Conservation (phyloP, 345 rosid genomes). For the Syzygium aqueum region DNA sequence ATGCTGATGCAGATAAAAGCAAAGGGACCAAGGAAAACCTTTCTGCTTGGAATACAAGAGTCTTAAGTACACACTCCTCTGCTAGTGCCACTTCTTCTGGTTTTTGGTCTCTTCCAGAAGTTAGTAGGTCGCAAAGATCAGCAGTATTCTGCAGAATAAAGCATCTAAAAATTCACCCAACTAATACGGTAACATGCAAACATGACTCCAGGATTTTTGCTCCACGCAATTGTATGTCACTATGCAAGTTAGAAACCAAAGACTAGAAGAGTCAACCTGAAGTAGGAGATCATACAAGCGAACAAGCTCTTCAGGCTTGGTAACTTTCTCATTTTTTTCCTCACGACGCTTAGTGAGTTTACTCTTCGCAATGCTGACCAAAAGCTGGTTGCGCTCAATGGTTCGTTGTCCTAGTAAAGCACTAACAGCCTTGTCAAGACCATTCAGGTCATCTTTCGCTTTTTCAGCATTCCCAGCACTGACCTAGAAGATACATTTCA, state of each 20-base stretch:
- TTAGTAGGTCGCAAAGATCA: conserved; percentile 94
- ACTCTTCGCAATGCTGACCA: conserved; percentile 86
- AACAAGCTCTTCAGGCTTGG: conserved; percentile 98
- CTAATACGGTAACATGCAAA: neutral
- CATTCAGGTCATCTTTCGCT: conserved; percentile 87
- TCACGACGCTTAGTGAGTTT: conserved; percentile 72
- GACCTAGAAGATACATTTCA: conserved; percentile 32
- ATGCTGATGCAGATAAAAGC: neutral
- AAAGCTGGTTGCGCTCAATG: conserved; percentile 83
- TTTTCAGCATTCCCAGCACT: conserved; percentile 90
- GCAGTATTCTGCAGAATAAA: conserved; percentile 64
- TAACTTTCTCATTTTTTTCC: conserved; percentile 79
- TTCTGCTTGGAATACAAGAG: conserved; percentile 82
- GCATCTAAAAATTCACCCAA: neutral
- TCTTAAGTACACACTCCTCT: conserved; percentile 62
- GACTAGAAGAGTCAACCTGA: conserved; percentile 45
- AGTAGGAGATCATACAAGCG: conserved; percentile 82
- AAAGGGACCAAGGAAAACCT: conserved; percentile 33
- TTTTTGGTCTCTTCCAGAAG: conserved; percentile 91
- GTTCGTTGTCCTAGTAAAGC: conserved; percentile 88
- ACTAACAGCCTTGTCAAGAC: conserved; percentile 95
- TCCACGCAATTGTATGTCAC: neutral
- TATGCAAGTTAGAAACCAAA: neutral
- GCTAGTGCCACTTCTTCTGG: conserved; percentile 85
- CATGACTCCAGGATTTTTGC: neutral